Evolutionary conservation across 2,329 filamentous ascomycete species (phyloP), one percentile per base, ranked within the genome.

Genomic region (Xylariaceae sp.): DNA sequence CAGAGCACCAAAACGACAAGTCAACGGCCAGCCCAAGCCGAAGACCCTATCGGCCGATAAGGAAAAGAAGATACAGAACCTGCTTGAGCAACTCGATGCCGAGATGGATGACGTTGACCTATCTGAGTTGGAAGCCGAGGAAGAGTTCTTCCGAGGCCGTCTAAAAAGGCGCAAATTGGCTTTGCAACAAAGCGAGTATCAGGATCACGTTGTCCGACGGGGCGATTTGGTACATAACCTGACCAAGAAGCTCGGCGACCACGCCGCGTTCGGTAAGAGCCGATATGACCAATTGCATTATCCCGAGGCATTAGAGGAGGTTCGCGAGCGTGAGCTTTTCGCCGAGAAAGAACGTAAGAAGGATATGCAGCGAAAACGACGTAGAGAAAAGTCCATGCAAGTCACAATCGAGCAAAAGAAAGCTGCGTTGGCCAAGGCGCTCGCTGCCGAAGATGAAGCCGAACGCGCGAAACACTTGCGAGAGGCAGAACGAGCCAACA

Each of bases 281-380:
- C 86, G 90, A 29, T 97, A 90, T 71, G 85, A 90, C 56, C 82
- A 89, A 14, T 79, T 87, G 44, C 87, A 95, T 71, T 93, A 92
- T 69, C 85, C 90, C 18, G 87, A 89, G 41, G 93, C 95, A 1
- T 83, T 93, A 57, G 85, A 89, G 50, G 89, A 96, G 66, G 93
- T 98, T 2, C 90, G 95, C 64, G 89, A 92, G 59, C 91, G 91
- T 63, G 93, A 97, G 72, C 81, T 97, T 7, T 89, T 89, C 58
- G 92, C 93, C 59, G 95, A 99, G 74, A 99, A 99, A 77, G 95
- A 99, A 75, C 91, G 95, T 63, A 99, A 99, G 80, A 99, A 99
- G 79, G 95, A 99, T 70, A 98, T 99, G 91, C 95, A 99, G 73
- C 89, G 95, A 61, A 99, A 98, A 78, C 86, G 95, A 57, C 88